phyloP scores from a whole-genome alignment of 2,329 filamentous ascomycete genomes.

The Periconia sp. region DNA sequence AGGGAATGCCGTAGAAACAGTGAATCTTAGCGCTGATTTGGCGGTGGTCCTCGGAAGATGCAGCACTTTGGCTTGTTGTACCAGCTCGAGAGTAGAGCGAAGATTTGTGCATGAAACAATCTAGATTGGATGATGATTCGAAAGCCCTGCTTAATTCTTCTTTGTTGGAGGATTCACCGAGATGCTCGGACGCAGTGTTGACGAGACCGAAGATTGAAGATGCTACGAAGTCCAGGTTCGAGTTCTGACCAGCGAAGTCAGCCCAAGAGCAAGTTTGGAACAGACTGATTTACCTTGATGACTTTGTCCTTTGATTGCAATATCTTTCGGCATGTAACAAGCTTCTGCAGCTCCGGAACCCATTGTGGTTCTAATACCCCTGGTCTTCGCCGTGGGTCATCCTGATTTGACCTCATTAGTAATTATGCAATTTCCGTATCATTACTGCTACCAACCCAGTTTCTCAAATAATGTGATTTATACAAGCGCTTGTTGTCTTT shows the following conservation, averaged over 20 bases:
- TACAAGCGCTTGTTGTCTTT: constrained; percentile 65
- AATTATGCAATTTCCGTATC: neutral
- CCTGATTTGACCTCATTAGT: constrained; percentile 35
- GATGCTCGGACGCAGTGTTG: constrained; percentile 42
- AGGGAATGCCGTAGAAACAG: constrained; percentile 69
- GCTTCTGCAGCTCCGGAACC: constrained; percentile 35
- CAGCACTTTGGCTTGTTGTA: constrained; percentile 46
- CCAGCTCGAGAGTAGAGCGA: constrained; percentile 62
- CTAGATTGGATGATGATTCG: constrained; percentile 57
- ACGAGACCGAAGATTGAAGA: constrained; percentile 50
- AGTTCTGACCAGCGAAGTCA: constrained; percentile 24
- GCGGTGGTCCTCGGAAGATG: constrained; percentile 52
- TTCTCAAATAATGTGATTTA: constrained; percentile 65
- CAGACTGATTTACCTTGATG: constrained; percentile 44
- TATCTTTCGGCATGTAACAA: constrained; percentile 50
- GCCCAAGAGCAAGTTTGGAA: too few relatives aligned
- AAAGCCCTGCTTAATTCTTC: constrained; percentile 48
- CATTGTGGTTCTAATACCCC: constrained; percentile 37
- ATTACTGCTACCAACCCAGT: constrained; percentile 54
- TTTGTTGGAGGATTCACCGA: constrained; percentile 55
- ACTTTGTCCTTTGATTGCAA: constrained; percentile 49
- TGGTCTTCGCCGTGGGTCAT: constrained; percentile 43
- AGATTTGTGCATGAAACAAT: constrained; percentile 69
- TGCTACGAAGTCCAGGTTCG: constrained; percentile 43
- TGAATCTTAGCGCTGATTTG: constrained; percentile 76